Base-by-base conservation (phyloP, 805 yeast genomes). In the Starmerella potacharoeniae region DNA sequence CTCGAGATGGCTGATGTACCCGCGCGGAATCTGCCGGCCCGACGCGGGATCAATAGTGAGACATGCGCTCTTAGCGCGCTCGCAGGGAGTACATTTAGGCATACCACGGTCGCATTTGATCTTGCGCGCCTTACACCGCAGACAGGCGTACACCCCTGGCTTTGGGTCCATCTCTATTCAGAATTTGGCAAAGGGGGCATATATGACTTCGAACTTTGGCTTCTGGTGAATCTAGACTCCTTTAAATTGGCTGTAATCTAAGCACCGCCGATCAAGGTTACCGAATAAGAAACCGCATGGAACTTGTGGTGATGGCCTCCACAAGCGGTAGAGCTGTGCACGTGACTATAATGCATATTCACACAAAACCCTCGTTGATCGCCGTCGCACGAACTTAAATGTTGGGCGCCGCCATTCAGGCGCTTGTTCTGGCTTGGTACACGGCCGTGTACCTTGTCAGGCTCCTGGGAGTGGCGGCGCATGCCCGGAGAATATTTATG, bases 21-120 rank as follows among this genome's bases (percentile, higher is more conserved):
- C 66, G 40, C 97, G 71, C 0, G 96, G 95, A 1, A 88, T 80
- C 60, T 84, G 88, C 53, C 95, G 73, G 0, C 95, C 95, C 0
- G 96, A 86, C 6, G 89, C 87, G 0, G 95, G 89, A 66, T 90
- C 96, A 3, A 86, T 68, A 0, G 95, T 87, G 4, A 87, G 81
- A 69, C 97, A 89, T 6, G 84, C 86, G 2, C 73, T 83, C 6
- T 80, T 78, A 10, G 85, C 83, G 63, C 80, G 78, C 44, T 68
- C 72, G 65, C 90, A 83, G 37, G 75, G 74, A n/a, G 77, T 66
- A 64, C 90, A 83, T 54, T 76, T 74, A 4, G 90, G 90, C 65
- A 82, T 79, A 57, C 75, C 77, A 55, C 79, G 84, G 58, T 84
- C 85, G 67, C 90, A 84, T 60, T 76, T 76, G 54, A 81, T 75